Percentiles rank a stretch among this genome's conserved stretches.
These are phyloP conservation scores for Penicillium sp. DNA, from an alignment of 2,329 filamentous ascomycete species.

Conservation along the genomic window DNA sequence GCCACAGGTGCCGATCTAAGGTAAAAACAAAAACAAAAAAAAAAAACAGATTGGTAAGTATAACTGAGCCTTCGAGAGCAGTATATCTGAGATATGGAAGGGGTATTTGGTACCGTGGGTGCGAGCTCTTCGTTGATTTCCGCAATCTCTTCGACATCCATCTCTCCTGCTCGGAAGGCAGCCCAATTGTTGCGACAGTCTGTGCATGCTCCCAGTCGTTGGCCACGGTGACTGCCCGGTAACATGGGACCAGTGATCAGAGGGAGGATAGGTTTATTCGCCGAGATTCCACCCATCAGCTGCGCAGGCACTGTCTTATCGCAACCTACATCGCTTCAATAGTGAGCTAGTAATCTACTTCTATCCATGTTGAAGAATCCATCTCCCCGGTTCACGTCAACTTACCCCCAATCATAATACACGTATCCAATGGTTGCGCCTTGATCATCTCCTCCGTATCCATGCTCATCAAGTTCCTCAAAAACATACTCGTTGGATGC, in stretches of 20 bases:
- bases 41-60: too few relatives aligned
- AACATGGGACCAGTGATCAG: constrained; percentile 70
- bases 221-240: constrained; percentile 61
- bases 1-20: constrained; percentile 47
- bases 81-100: constrained; percentile 11
- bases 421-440: constrained; percentile 64
- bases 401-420: constrained; percentile 60
- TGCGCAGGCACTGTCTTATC: constrained; percentile 71
- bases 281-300: constrained; percentile 68
- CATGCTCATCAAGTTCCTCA: constrained; percentile 71
- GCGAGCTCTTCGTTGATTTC: constrained; percentile 67
- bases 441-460: constrained; percentile 73
- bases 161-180: constrained; percentile 56
- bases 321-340: constrained; percentile 47
- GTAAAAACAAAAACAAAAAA: too few relatives aligned
- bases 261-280: constrained; percentile 64
- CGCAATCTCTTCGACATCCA: constrained; percentile 67
- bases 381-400: constrained; percentile 1
- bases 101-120: constrained; percentile 49
- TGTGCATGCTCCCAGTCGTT: constrained; percentile 64
- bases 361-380: background rate
- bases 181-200: constrained; percentile 72
- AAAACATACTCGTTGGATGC: constrained; percentile 66
- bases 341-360: background rate
- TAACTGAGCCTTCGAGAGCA: background rate